Percentiles rank a stretch among this genome's conserved stretches.
These are phyloP conservation scores for Rhinocladiella mackenziei DNA, from an alignment of 2,329 filamentous ascomycete genomes.

Conservation along the genomic window DNA sequence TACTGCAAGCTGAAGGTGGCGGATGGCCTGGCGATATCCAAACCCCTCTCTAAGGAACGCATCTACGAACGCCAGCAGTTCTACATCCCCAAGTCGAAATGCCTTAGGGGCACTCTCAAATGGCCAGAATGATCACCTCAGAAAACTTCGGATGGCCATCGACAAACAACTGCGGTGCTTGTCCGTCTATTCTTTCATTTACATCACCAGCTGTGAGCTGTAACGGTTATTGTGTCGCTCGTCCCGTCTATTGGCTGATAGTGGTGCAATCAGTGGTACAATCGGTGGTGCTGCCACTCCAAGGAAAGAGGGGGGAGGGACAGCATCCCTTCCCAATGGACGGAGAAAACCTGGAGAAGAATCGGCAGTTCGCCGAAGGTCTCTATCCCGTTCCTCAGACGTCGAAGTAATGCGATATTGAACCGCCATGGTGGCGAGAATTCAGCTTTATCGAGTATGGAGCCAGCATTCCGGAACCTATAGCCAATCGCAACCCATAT, in stretches of 20 bases:
- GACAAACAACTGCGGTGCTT: slow-evolving; percentile 65
- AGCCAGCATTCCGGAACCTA: background rate
- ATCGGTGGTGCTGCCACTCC: slow-evolving; percentile 59
- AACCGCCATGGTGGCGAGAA: slow-evolving; percentile 1
- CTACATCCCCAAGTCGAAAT: background rate
- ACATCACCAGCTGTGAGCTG: slow-evolving; percentile 67
- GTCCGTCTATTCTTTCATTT: slow-evolving; percentile 72
- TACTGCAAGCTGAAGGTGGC: slow-evolving; percentile 20
- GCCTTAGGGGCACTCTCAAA: background rate
- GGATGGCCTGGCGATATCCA: slow-evolving; percentile 21
- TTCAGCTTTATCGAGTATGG: background rate
- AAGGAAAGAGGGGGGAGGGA: slow-evolving; percentile 66
- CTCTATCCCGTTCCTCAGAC: slow-evolving; percentile 6
- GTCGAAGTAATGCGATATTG: slow-evolving; percentile 8
- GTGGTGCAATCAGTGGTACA: too few species aligned
- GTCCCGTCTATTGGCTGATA: slow-evolving; percentile 56
- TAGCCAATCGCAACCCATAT: slow-evolving; percentile 3
- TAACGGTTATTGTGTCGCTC: slow-evolving; percentile 47
- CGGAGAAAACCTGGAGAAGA: slow-evolving; percentile 65
- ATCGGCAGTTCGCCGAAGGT: slow-evolving; percentile 17
- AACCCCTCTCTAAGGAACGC: background rate
- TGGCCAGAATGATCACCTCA: slow-evolving; percentile 22
- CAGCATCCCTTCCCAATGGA: slow-evolving; percentile 62
- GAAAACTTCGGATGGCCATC: slow-evolving; percentile 53
- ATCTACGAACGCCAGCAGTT: background rate